Percentiles rank a stretch among this genome's conserved stretches.
Conservation (phyloP, 202 grass and related monocot genomes). For the Setaria viridis region DNA sequence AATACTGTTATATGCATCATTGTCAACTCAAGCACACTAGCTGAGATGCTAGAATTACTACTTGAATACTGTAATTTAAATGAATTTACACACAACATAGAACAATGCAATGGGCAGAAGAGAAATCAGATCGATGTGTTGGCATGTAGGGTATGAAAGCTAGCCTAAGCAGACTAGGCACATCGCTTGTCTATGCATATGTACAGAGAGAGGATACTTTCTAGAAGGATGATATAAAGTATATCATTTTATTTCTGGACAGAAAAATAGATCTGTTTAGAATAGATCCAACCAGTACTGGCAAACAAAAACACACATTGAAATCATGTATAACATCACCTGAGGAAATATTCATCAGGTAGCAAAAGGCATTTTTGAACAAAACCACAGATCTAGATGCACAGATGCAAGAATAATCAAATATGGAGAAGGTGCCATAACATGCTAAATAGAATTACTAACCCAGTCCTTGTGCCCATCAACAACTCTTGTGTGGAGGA, state of each 20-base stretch:
- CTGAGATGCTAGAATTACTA: not conserved
- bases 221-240: not conserved
- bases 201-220: not conserved
- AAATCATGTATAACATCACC: too few relatives aligned
- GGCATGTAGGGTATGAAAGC: not conserved
- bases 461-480: too few relatives aligned
- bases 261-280: not conserved
- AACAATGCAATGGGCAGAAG: not conserved
- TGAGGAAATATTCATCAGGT: too few relatives aligned
- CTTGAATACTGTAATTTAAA: not conserved
- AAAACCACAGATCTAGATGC: too few relatives aligned
- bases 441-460: too few relatives aligned
- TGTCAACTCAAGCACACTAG: not conserved
- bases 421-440: too few relatives aligned
- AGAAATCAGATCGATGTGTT: not conserved
- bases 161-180: not conserved
- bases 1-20: not conserved
- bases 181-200: not conserved
- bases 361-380: too few relatives aligned
- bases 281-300: too few relatives aligned
- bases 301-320: too few relatives aligned
- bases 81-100: not conserved
- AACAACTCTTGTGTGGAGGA: too few relatives aligned
- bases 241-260: not conserved
- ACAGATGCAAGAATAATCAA: too few relatives aligned